Base-by-base conservation (phyloP, 805 yeast genomes). In the Candida stauntonica region DNA sequence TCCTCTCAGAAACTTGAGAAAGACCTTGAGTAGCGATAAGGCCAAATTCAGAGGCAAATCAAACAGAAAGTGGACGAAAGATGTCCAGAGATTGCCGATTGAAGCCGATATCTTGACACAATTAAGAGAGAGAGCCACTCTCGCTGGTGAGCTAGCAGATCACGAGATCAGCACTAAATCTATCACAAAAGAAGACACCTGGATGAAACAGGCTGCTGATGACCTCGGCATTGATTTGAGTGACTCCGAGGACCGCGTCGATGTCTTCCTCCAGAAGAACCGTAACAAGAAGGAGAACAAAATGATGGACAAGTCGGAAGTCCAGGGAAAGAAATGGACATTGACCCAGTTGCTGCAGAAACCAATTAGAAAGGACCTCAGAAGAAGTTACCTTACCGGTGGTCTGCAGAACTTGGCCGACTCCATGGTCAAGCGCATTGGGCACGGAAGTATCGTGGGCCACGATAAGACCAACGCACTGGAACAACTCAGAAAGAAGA, bases 201-300 rank as follows among this genome's bases (percentile, higher is more conserved):
- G 98, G 97, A 67, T 88, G 43, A 73, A 77, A 42, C 79, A 86
- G 55, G 97, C 96, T 0, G 98, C 98, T 0, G 93, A 84, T 37
- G 99, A 93, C 35, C 68, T 93, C 39, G 99, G 95, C 7, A 63
- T 89, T 28, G 96, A 79, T 35, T 61, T 78, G 37, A 67, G 74
- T 31, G 89, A 81, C 40, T 63, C 83, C 31, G 88, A 77, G 37
- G 87, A 80, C 44, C 88, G 79, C 46, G 88, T 81, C 44, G 89
- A 80, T 48, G 86, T 79, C 45, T 68, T 75, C 30, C 61, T 84
- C 36, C 75, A 75, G 46, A 78, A 79, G 54, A 81, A 77, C 53
- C 73, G 85, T 50, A 70, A 70, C 40, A 73, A 74, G 50, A 75
- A 70, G 48, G 68, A 68, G 44, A 71, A 64, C 37, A 75, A 74